Percentiles rank a stretch among this genome's conserved stretches.
Evolutionary conservation across 371 early-diverging fungal genomes (phyloP).

Genomic region (Vairimorpha necatrix): DNA sequence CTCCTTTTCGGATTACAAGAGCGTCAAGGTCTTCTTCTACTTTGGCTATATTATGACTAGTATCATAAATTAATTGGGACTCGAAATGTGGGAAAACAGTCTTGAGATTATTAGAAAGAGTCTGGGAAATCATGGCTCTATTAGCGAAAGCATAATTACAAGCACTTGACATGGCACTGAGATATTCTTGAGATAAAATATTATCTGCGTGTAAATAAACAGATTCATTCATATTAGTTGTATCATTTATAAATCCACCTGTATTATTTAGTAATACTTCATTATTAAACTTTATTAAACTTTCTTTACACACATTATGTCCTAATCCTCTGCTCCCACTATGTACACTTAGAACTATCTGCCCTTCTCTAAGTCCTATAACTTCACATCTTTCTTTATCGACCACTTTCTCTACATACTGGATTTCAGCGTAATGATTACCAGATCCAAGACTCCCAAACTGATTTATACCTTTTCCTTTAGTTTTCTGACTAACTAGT

Average conservation of each 20-base stretch:
- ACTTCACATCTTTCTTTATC: conserved; percentile 38
- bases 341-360: conserved; percentile 61
- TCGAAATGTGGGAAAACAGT: conserved; percentile 24
- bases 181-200: conserved; percentile 51
- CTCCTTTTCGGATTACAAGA: conserved; percentile 63
- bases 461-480: conserved; percentile 50
- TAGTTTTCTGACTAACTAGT: conserved; percentile 52
- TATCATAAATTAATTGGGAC: conserved; percentile 60
- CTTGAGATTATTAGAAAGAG: conserved; percentile 42
- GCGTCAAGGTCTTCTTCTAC: conserved; percentile 45
- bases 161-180: conserved; percentile 48
- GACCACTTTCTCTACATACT: conserved; percentile 58
- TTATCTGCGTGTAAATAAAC: conserved; percentile 17
- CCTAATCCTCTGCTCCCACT: conserved; percentile 64
- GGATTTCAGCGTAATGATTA: conserved; percentile 66
- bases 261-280: not conserved
- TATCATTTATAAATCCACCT: not conserved
- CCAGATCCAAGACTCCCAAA: conserved; percentile 64
- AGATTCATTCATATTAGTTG: not conserved
- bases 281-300: conserved; percentile 25
- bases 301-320: conserved; percentile 45
- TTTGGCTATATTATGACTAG: conserved; percentile 61
- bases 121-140: conserved; percentile 56
- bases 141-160: conserved; percentile 65
- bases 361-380: conserved; percentile 47